These are phyloP conservation scores for Pythium phragmiticola DNA, from an alignment of 352 stramenopile genomes.

Conservation along the genomic window DNA sequence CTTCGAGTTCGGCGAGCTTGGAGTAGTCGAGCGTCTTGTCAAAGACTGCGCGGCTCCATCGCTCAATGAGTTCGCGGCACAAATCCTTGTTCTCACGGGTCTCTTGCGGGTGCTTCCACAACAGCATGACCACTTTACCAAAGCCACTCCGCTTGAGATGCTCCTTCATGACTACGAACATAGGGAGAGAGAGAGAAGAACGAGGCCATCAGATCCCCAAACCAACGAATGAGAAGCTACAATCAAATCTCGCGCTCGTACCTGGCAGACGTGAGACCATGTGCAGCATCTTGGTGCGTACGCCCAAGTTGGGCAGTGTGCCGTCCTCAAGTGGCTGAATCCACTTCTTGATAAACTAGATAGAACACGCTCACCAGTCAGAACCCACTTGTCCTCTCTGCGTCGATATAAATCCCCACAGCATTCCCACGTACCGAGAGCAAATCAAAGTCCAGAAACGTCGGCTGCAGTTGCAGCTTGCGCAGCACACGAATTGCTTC, in stretches of 20 bases:
- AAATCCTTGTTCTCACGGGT: conserved; percentile 86
- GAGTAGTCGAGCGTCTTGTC: conserved; percentile 89
- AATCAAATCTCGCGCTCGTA: conserved; percentile 13
- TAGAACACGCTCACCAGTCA: not conserved
- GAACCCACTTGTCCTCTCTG: not conserved
- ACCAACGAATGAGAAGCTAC: not conserved
- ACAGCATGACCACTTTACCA: conserved; percentile 84
- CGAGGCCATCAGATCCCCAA: not conserved
- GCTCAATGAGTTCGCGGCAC: conserved; percentile 80
- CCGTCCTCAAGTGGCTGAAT: conserved; percentile 83
- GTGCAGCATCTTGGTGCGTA: conserved; percentile 85
- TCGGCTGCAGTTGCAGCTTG: conserved; percentile 86
- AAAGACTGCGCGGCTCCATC: conserved; percentile 87
- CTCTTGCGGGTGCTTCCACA: conserved; percentile 88
- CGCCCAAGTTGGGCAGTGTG: conserved; percentile 75
- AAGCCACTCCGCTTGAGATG: conserved; percentile 89
- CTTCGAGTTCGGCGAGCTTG: conserved; percentile 81
- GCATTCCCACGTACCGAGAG: conserved; percentile 46
- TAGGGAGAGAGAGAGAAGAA: not conserved
- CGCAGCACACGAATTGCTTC: conserved; percentile 66
- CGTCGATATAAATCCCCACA: not conserved
- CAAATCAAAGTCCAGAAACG: conserved; percentile 85
- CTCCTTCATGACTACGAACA: conserved; percentile 77
- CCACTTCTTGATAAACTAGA: conserved; percentile 89
- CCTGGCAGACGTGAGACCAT: conserved; percentile 78